Conservation (phyloP, 2,329 filamentous ascomycete genomes). For the Xylariaceae sp. region DNA sequence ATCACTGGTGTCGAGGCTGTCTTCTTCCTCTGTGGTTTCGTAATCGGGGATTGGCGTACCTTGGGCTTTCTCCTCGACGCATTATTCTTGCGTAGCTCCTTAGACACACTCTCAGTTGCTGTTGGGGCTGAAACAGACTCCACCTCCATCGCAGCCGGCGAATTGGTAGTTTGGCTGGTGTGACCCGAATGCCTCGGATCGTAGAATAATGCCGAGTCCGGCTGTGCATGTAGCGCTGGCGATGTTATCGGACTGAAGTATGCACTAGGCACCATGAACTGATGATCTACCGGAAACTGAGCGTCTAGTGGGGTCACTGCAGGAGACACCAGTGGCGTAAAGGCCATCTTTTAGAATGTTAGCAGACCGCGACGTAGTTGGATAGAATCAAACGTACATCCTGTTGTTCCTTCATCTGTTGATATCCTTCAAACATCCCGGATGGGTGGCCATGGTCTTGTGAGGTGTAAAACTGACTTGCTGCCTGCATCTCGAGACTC, state of each 20-base stretch:
- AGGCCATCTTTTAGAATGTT: conserved; percentile 64
- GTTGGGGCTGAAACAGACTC: conserved; percentile 49
- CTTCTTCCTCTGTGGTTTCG: conserved; percentile 69
- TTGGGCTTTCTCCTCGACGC: conserved; percentile 60
- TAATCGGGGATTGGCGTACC: conserved; percentile 75
- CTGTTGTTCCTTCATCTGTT: conserved; percentile 72
- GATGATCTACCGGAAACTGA: conserved; percentile 66
- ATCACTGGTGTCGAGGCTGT: conserved; percentile 60
- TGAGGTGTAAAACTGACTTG: conserved; percentile 65
- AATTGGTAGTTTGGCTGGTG: conserved; percentile 55
- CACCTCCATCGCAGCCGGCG: conserved; percentile 64
- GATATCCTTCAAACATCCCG: conserved; percentile 70
- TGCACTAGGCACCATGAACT: conserved; percentile 69
- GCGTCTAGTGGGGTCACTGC: conserved; percentile 81
- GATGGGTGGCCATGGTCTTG: conserved; percentile 63
- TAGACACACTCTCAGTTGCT: conserved; percentile 56
- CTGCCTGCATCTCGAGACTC: conserved; percentile 77
- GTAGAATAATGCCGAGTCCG: conserved; percentile 55
- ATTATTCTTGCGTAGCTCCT: conserved; percentile 60
- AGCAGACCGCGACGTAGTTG: conserved; percentile 31
- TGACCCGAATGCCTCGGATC: conserved; percentile 50
- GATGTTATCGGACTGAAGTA: conserved; percentile 88
- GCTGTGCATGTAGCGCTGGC: conserved; percentile 78
- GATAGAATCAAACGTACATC: conserved; percentile 55
- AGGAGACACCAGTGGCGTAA: conserved; percentile 83